Evolutionary conservation across 345 rosid species (phyloP).

Genomic region (Aquilaria malaccensis): DNA sequence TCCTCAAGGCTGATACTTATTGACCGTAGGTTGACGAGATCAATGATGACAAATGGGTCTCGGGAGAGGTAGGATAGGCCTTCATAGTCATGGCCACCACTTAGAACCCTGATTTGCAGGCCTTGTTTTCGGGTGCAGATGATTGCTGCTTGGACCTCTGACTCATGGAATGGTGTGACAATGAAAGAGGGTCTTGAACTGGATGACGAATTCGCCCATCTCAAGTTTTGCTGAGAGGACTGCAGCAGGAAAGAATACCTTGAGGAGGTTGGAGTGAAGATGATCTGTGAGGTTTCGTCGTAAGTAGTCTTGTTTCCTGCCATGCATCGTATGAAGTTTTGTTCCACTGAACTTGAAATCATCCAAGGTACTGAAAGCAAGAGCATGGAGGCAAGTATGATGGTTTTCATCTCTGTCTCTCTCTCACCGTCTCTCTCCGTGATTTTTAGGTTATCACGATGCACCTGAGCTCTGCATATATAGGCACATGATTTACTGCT

Average conservation of each 20-base stretch:
- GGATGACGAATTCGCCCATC: conserved; percentile 25
- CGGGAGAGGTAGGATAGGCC: conserved; percentile 36
- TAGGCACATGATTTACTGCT: not conserved
- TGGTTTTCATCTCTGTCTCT: conserved; percentile 9
- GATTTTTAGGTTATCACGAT: not conserved
- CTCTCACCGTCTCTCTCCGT: not conserved
- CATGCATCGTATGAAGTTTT: conserved; percentile 29
- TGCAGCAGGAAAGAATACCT: conserved; percentile 20
- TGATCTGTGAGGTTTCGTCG: conserved; percentile 19
- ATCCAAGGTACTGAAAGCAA: conserved; percentile 6
- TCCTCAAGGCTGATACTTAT: conserved; percentile 18
- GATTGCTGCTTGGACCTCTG: conserved; percentile 38
- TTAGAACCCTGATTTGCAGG: conserved; percentile 35
- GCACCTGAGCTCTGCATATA: not conserved
- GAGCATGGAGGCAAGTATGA: conserved; percentile 14
- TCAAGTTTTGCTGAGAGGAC: conserved; percentile 28
- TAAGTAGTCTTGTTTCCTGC: conserved; percentile 18
- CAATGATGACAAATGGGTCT: conserved; percentile 31
- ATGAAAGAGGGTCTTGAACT: conserved; percentile 26
- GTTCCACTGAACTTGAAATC: not conserved
- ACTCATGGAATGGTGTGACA: conserved; percentile 28
- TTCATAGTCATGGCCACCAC: conserved; percentile 61
- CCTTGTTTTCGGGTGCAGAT: conserved; percentile 21
- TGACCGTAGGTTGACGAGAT: conserved; percentile 29
- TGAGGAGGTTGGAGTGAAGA: conserved; percentile 25